These are phyloP conservation scores for Bryopsis sp. DNA, from an alignment of 139 green algal species.

Conservation along the genomic window DNA sequence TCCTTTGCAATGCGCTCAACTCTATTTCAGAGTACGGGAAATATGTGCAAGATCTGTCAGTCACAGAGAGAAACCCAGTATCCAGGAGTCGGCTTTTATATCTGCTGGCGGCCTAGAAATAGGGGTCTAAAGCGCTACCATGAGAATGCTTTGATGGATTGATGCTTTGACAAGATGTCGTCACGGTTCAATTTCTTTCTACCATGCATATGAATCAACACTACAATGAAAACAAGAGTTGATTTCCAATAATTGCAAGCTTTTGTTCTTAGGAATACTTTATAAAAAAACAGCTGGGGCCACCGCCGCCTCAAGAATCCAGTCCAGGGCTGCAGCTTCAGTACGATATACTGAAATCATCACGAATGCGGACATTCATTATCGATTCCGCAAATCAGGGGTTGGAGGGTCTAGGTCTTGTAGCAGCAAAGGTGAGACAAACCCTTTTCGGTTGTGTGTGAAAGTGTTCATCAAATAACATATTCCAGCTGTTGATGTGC, in stretches of 20 bases:
- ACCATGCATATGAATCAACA: no score
- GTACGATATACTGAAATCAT: constrained; percentile 21
- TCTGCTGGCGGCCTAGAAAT: not conserved
- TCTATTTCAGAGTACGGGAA: not conserved
- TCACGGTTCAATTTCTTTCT: not conserved
- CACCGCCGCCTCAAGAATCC: constrained; percentile 19
- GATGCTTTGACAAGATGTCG: not conserved
- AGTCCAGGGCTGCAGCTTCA: constrained; percentile 23
- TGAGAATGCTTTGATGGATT: not conserved
- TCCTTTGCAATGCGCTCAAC: not conserved
- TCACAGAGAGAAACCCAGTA: no score
- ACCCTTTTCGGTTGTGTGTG: no score
- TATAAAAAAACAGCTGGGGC: constrained; percentile 24
- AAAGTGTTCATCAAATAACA: no score
- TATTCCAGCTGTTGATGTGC: no score
- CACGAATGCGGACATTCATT: constrained; percentile 1
- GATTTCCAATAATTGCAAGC: not conserved
- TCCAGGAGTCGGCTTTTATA: no score
- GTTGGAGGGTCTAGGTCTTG: constrained; percentile 18
- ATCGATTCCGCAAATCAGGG: constrained; percentile 20
- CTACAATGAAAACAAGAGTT: no score
- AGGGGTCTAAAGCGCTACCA: not conserved
- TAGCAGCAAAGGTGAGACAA: constrained; percentile 23
- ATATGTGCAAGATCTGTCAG: no score
- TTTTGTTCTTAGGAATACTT: constrained; percentile 19